Evolutionary conservation across 805 yeast species (phyloP), one percentile per base, ranked within the genome.

Genomic region (Candida vartiovaarae): DNA sequence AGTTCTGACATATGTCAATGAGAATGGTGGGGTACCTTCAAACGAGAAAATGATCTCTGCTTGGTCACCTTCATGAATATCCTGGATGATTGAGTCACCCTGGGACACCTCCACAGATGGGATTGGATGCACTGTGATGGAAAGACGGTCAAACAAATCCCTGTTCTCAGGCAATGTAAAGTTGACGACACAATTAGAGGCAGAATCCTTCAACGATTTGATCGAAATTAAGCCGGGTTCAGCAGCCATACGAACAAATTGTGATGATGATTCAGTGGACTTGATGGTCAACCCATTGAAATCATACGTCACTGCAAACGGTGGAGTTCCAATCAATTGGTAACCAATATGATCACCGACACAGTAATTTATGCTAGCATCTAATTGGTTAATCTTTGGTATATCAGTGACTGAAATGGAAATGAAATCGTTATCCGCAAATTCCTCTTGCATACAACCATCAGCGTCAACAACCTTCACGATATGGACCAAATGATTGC

Each of bases 31-130:
- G 0, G 80, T 76, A 11, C 99, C 99, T 31, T 76, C 75, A 56
- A 93, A 85, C 23, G 78, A 74, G 65, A 93, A 91, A 2, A 75
- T 75, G 39, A 93, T 79, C 59, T 89, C 96, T 1, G 95, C 90
- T 56, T 84, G 86, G 52, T 93, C 99, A 38, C 98, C 99, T 59
- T 88, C 95, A 56, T 89, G 95, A 36, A 93, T 85, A 61, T 87
- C 91, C 56, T 82, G 90, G 44, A 82, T 76, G 7, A 81, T 66
- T 15, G 76, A 67, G 44, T 78, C 82, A n/a, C 96, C 95, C 54
- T 82, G 85, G 25, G 82, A 76, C 11, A 91, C 80, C 46, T 83
- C 89, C 11, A 91, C 96, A 0, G 95, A 82, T 27, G 86, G 86
- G 32, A 76, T 67, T n/a, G 72, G 75, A 50, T 78, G 84, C 23